phyloP scores from a whole-genome alignment of 306 rosid genomes.

The Dryas alaskensis region DNA sequence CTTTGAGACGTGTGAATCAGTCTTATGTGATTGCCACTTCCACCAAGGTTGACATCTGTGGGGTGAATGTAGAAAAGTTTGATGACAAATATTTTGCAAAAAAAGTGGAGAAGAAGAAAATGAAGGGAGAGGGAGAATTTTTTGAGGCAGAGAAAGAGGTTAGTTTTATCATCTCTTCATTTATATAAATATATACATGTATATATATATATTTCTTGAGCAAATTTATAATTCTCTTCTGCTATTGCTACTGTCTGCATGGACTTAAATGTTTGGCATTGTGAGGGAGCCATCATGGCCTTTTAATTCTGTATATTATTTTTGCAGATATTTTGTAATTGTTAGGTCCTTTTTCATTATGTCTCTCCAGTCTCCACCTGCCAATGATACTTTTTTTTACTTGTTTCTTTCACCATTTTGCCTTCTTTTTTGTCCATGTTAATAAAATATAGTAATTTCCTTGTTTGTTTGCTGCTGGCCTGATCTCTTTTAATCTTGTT shows the following conservation, averaged over 20 bases:
- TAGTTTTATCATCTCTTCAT: background rate
- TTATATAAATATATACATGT: background rate
- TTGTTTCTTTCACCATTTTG: background rate
- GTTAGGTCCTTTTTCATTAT: background rate
- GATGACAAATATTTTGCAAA: conserved; percentile 34
- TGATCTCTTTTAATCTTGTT: background rate
- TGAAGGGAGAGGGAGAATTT: conserved; percentile 39
- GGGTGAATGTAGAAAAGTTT: conserved; percentile 31
- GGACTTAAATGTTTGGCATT: background rate
- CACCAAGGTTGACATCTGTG: conserved; percentile 38
- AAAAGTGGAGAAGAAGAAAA: conserved; percentile 31
- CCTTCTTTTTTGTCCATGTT: background rate
- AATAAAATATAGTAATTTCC: too few relatives aligned
- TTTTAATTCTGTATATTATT: background rate
- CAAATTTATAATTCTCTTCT: background rate
- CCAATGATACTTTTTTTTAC: background rate
- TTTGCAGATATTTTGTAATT: background rate
- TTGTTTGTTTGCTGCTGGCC: background rate
- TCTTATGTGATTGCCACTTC: conserved; percentile 39
- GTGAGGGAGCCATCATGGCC: background rate
- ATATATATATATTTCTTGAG: background rate
- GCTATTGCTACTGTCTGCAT: background rate
- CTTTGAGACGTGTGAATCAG: conserved; percentile 43
- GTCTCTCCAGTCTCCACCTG: background rate
- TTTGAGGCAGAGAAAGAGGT: conserved; percentile 44